Percentiles rank a stretch among this genome's conserved stretches.
phyloP scores from a whole-genome alignment of 352 stramenopile species.

The Stramenopiles sp. region DNA sequence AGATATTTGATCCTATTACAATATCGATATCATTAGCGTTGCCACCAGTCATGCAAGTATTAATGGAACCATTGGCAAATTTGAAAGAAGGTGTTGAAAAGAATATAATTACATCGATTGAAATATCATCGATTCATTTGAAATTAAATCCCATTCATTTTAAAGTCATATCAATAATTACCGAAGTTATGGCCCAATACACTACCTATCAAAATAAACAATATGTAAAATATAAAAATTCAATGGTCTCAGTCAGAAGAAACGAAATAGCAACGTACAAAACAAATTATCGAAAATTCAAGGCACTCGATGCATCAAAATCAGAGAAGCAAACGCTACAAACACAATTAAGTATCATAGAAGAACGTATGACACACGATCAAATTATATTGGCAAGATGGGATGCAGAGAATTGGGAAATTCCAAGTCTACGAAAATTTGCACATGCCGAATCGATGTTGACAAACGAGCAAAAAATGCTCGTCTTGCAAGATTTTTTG shows the following conservation, averaged over 20 bases:
- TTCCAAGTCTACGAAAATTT: background rate
- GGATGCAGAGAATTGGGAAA: background rate
- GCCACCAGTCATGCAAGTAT: background rate
- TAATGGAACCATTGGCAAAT: background rate
- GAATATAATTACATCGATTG: background rate
- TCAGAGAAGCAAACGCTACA: background rate
- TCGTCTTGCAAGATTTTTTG: background rate
- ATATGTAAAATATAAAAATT: background rate
- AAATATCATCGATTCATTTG: background rate
- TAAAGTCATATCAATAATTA: background rate
- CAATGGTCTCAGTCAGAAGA: background rate
- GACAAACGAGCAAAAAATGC: background rate
- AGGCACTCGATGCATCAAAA: background rate
- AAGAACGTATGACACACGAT: background rate
- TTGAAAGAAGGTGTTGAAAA: background rate
- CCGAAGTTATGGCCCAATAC: background rate
- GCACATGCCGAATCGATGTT: background rate
- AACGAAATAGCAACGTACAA: background rate
- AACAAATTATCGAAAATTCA: background rate
- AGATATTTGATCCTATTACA: background rate
- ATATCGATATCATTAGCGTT: background rate
- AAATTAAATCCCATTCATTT: background rate
- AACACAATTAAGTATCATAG: background rate
- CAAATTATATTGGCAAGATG: background rate
- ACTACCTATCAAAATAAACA: background rate